phyloP scores from a whole-genome alignment of 306 rosid genomes.

The Prunus mume region DNA sequence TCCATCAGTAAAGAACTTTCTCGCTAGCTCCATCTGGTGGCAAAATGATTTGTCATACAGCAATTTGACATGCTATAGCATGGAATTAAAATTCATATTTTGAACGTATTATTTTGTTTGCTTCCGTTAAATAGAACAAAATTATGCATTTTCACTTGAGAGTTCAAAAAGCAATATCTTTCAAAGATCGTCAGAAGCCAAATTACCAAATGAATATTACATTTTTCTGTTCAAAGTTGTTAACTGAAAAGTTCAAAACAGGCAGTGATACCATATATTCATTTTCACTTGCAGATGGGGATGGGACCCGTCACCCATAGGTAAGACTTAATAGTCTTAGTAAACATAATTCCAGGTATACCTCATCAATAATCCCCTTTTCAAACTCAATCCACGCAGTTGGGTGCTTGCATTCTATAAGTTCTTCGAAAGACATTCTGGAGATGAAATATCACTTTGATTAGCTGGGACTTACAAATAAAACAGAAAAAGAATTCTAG shows the following conservation, averaged over 20 bases:
- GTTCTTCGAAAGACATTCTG: conserved; percentile 79
- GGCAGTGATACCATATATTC: not conserved
- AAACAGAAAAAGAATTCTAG: not conserved
- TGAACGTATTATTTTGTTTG: not conserved
- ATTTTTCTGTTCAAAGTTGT: not conserved
- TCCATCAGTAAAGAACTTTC: conserved; percentile 78
- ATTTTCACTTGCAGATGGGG: not conserved
- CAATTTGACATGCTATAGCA: not conserved
- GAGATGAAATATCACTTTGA: conserved; percentile 18
- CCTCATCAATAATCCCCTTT: conserved; percentile 92
- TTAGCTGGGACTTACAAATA: not conserved
- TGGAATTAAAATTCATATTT: not conserved
- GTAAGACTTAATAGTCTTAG: not conserved
- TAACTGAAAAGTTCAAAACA: not conserved
- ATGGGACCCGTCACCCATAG: not conserved
- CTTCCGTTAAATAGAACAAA: not conserved
- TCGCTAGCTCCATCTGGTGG: conserved; percentile 73
- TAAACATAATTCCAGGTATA: conserved; percentile 25
- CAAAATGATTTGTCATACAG: conserved; percentile 24
- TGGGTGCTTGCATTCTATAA: conserved; percentile 79
- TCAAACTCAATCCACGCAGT: conserved; percentile 84
- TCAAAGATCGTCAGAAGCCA: not conserved
- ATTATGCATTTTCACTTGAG: not conserved
- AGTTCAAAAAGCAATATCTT: not conserved
- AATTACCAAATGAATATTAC: not conserved